phyloP scores from a whole-genome alignment of 2,329 filamentous ascomycete genomes.

The Calonectria multiphialidica region DNA sequence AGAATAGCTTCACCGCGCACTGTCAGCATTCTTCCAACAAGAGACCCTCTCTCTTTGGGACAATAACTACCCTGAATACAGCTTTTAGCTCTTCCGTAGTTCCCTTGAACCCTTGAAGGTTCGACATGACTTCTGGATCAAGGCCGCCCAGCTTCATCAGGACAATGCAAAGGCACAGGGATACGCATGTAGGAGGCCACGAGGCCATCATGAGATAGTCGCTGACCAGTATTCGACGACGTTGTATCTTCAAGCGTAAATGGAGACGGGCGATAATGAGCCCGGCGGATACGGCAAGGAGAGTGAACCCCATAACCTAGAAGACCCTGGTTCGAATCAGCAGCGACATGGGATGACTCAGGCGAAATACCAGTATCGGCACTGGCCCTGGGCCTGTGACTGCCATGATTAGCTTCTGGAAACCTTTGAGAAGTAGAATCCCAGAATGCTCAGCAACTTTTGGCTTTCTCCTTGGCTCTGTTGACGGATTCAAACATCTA shows the following conservation, averaged over 20 bases:
- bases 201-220: conserved; percentile 19
- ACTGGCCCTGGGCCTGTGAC: background rate
- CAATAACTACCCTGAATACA: background rate
- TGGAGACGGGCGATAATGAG: conserved; percentile 28
- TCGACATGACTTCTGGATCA: conserved; percentile 6
- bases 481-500: background rate
- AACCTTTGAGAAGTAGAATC: background rate
- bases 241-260: conserved; percentile 25
- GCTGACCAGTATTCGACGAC: conserved; percentile 20
- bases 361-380: background rate
- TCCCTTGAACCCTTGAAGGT: background rate
- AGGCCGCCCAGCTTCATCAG: conserved; percentile 24
- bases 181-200: conserved; percentile 18
- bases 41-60: too few species aligned
- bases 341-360: too few species aligned
- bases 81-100: background rate
- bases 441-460: too few species aligned
- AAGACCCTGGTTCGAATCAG: background rate
- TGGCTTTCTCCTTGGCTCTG: background rate
- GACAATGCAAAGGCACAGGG: conserved; percentile 6
- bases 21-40: background rate
- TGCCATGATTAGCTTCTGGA: too few species aligned
- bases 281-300: background rate
- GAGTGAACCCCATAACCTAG: background rate
- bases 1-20: conserved; percentile 9